phyloP scores from a whole-genome alignment of 768 basidiomycete species.

The Phlegmacium glaucopus region DNA sequence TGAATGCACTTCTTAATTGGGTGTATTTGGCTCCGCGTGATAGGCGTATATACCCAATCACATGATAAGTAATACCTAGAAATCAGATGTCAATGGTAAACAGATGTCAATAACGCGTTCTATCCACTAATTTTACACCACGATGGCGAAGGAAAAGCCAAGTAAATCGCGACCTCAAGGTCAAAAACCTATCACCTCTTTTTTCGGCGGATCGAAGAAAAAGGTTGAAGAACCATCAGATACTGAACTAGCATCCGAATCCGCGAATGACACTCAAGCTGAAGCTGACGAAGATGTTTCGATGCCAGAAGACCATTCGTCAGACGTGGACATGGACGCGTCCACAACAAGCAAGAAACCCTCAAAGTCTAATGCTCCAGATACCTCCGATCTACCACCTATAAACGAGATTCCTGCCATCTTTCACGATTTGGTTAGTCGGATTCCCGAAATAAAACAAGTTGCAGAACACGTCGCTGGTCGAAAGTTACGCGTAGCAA shows the following conservation, averaged over 20 bases:
- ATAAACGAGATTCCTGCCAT: slow-evolving; percentile 69
- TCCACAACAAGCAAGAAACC: slow-evolving; percentile 28
- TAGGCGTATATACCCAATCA: too few relatives aligned
- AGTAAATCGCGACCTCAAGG: slow-evolving; percentile 35
- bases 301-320: slow-evolving; percentile 25
- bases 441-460: slow-evolving; percentile 59
- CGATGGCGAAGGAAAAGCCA: slow-evolving; percentile 48
- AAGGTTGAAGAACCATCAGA: slow-evolving; percentile 12
- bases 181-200: slow-evolving; percentile 54
- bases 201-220: slow-evolving; percentile 44
- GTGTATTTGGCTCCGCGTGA: too few relatives aligned
- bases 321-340: slow-evolving; percentile 33
- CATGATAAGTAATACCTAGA: too few relatives aligned
- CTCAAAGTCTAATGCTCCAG: slow-evolving; percentile 42
- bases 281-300: slow-evolving; percentile 22
- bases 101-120: too few relatives aligned
- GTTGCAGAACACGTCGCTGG: slow-evolving; percentile 69
- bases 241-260: slow-evolving; percentile 23
- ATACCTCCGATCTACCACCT: slow-evolving; percentile 71
- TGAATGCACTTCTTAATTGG: not conserved
- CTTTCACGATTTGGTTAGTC: slow-evolving; percentile 70
- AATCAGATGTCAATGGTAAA: too few relatives aligned
- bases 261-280: slow-evolving; percentile 26
- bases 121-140: slow-evolving; percentile 11
- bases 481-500: slow-evolving; percentile 87